Evolutionary conservation across 345 rosid genomes (phyloP).

Genomic region (Sapria himalayana): DNA sequence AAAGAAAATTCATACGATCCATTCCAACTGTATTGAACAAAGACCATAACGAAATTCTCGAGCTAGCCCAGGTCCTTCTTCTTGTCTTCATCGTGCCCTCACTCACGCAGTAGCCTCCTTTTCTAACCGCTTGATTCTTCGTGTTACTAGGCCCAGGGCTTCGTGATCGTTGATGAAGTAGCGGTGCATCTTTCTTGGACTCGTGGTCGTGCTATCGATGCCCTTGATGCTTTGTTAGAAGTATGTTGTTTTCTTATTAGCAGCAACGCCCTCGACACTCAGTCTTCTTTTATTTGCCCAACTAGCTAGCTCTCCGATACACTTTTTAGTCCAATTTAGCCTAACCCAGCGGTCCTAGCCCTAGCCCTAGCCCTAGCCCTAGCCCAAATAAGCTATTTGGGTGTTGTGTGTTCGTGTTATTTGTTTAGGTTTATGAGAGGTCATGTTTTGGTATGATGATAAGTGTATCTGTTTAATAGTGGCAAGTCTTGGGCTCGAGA

Average conservation of each 20-base stretch:
- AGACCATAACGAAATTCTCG: constrained; percentile 83
- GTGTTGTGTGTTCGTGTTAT: too few relatives aligned
- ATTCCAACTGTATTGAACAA: constrained; percentile 86
- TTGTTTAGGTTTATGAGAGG: too few relatives aligned
- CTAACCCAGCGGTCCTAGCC: too few relatives aligned
- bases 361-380: too few relatives aligned
- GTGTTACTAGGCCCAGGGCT: constrained; percentile 50
- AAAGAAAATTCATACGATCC: constrained; percentile 70
- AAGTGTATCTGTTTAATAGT: too few relatives aligned
- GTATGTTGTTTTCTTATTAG: too few relatives aligned
- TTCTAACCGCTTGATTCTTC: constrained; percentile 1
- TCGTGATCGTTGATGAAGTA: constrained; percentile 67
- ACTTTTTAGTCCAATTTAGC: background rate
- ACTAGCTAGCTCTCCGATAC: background rate
- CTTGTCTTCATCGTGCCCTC: background rate
- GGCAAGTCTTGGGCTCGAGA: too few relatives aligned
- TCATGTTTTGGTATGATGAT: too few relatives aligned
- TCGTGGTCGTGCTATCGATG: constrained; percentile 62
- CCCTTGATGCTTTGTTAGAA: constrained; percentile 56
- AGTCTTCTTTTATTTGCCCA: constrained; percentile 1
- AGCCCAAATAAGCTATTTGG: too few relatives aligned
- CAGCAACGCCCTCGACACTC: too few relatives aligned
- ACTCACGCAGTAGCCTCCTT: background rate
- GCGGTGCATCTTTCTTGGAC: constrained; percentile 62
- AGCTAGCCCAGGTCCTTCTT: constrained; percentile 55